phyloP scores from a whole-genome alignment of 2,329 filamentous ascomycete species.

The Moelleriella libera region DNA sequence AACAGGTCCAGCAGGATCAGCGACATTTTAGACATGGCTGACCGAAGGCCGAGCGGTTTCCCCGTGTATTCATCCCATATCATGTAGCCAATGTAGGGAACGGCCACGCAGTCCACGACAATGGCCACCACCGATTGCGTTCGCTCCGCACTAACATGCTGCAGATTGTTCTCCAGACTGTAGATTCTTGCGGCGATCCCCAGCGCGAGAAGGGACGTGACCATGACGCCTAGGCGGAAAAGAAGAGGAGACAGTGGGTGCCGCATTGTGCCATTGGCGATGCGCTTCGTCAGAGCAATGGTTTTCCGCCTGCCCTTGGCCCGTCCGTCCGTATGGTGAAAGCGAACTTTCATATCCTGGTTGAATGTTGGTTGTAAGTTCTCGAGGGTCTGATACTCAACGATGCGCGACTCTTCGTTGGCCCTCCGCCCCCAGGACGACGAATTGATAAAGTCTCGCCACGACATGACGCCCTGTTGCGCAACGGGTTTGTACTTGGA shows the following conservation, averaged over 20 bases:
- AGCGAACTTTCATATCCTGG: constrained; percentile 17
- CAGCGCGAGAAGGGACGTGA: constrained; percentile 70
- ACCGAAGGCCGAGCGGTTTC: constrained; percentile 78
- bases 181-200: constrained; percentile 66
- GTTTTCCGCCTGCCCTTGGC: constrained; percentile 13
- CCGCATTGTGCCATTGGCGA: constrained; percentile 57
- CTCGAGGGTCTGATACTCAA: constrained; percentile 29
- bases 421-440: constrained; percentile 34
- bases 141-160: constrained; percentile 35
- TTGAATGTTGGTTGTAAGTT: constrained; percentile 34
- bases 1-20: constrained; percentile 85
- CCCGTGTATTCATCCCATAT: constrained; percentile 94
- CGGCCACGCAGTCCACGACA: constrained; percentile 73
- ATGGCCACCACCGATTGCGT: constrained; percentile 81
- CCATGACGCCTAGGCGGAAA: constrained; percentile 69
- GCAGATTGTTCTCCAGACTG: constrained; percentile 34
- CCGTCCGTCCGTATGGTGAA: constrained; percentile 12
- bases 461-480: constrained; percentile 27
- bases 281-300: constrained; percentile 31
- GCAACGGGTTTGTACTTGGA: constrained; percentile 28
- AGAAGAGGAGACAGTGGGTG: constrained; percentile 76
- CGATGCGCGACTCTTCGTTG: constrained; percentile 32
- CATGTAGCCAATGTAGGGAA: constrained; percentile 86
- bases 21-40: constrained; percentile 71
- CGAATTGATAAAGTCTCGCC: constrained; percentile 39